These are phyloP conservation scores for Candida mesenterica DNA, from an alignment of 1,139 yeast species.

Conservation along the genomic window DNA sequence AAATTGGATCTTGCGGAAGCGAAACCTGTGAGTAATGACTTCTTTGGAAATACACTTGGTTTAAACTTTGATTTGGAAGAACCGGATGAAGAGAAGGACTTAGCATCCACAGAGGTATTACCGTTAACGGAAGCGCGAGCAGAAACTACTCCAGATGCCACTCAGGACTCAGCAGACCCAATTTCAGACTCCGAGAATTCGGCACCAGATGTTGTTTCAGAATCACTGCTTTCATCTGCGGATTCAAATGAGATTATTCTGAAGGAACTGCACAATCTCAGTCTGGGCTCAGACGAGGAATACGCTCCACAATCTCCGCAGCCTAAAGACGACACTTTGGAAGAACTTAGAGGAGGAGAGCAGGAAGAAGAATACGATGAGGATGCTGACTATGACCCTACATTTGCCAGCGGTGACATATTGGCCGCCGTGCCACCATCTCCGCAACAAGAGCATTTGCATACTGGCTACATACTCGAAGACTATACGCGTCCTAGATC, in stretches of 20 bases:
- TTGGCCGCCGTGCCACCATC: constrained; percentile 10
- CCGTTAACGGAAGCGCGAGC: not conserved
- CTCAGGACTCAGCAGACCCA: not conserved
- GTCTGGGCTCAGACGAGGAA: too few relatives aligned
- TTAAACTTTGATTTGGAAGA: constrained; percentile 9
- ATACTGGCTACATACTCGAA: constrained; percentile 7
- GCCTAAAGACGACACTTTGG: not conserved
- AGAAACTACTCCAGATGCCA: not conserved
- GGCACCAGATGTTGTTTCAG: too few relatives aligned
- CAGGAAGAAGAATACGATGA: constrained; percentile 4
- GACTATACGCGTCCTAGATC: constrained; percentile 11
- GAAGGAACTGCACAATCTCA: too few relatives aligned
- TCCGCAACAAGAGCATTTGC: constrained; percentile 7
- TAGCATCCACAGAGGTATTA: not conserved
- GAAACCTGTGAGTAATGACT: constrained; percentile 2
- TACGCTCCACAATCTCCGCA: not conserved
- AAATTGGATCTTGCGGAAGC: too few relatives aligned
- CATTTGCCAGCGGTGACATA: constrained; percentile 1
- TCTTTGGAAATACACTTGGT: constrained; percentile 5
- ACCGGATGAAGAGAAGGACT: constrained; percentile 6
- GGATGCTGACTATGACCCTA: constrained; percentile 11
- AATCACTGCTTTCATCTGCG: too few relatives aligned
- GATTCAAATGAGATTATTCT: too few relatives aligned
- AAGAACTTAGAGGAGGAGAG: not conserved
- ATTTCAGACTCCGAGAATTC: not conserved